Evolutionary conservation across 176 grass and related monocot genomes (phyloP).

Genomic region (Lolium rigidum): DNA sequence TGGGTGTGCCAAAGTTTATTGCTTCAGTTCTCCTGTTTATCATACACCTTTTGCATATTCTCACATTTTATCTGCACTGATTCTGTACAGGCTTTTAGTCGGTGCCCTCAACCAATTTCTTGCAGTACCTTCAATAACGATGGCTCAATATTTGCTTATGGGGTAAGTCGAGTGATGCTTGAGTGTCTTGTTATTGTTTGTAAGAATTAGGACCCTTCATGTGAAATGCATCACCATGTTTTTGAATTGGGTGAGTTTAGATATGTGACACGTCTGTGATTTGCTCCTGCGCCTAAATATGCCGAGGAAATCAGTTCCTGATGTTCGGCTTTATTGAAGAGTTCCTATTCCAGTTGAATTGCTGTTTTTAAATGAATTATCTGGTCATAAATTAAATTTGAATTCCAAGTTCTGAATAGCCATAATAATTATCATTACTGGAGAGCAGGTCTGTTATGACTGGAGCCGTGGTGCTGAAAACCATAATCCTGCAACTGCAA

Average conservation of each 20-base stretch:
- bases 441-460: slow-evolving; percentile 82
- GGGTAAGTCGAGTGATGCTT: slow-evolving; percentile 56
- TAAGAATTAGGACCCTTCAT: background rate
- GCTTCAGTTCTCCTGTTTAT: background rate
- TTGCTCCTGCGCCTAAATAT: background rate
- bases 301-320: background rate
- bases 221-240: background rate
- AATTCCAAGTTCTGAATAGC: background rate
- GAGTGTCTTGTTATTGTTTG: slow-evolving; percentile 15
- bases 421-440: slow-evolving; percentile 2
- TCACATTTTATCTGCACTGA: slow-evolving; percentile 13
- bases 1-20: background rate
- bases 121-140: slow-evolving; percentile 95
- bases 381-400: background rate
- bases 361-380: background rate
- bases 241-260: background rate
- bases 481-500: slow-evolving; percentile 87
- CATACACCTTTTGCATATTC: slow-evolving; percentile 27
- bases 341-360: background rate
- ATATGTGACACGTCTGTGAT: background rate
- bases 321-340: background rate
- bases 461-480: slow-evolving; percentile 97
- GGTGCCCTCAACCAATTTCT: slow-evolving; percentile 82
- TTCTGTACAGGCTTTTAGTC: slow-evolving; percentile 71
- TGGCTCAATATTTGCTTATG: slow-evolving; percentile 96